Conservation (phyloP, 495 filamentous ascomycete species). For the Clavariopsis aquatica region DNA sequence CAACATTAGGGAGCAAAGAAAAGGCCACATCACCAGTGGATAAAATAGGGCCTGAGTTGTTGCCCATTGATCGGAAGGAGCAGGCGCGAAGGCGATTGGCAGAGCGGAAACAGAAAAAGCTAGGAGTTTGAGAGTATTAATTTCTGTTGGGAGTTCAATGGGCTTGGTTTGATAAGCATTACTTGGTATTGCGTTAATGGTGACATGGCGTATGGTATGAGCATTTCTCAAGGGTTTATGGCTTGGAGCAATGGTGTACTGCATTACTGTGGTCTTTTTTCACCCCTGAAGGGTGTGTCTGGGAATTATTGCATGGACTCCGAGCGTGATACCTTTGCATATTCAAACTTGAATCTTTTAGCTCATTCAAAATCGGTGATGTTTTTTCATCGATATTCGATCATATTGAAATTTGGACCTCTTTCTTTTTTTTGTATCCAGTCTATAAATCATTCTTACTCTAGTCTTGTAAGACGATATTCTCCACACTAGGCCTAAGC, state of each 20-base stretch:
- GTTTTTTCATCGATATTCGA: too few relatives aligned
- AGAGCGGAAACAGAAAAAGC: conserved; percentile 21
- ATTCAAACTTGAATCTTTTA: background rate
- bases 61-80: conserved; percentile 28
- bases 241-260: background rate
- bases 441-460: too few relatives aligned
- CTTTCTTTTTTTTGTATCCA: too few relatives aligned
- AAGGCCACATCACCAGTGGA: background rate
- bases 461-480: background rate
- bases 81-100: conserved; percentile 20
- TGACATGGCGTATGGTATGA: background rate
- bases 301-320: background rate
- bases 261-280: background rate
- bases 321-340: background rate
- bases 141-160: too few relatives aligned
- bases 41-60: background rate
- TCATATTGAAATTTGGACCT: too few relatives aligned
- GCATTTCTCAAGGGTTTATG: background rate
- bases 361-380: background rate
- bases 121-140: background rate
- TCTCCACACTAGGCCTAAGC: background rate
- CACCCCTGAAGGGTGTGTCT: background rate
- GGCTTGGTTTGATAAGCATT: background rate
- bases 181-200: background rate
- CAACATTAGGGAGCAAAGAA: background rate